A percentile compares a stretch with the other conserved stretches of the same genome.
These are phyloP conservation scores for Amoebophrya sp. DNA, from an alignment of 169 alveolate genomes.

Conservation along the genomic window DNA sequence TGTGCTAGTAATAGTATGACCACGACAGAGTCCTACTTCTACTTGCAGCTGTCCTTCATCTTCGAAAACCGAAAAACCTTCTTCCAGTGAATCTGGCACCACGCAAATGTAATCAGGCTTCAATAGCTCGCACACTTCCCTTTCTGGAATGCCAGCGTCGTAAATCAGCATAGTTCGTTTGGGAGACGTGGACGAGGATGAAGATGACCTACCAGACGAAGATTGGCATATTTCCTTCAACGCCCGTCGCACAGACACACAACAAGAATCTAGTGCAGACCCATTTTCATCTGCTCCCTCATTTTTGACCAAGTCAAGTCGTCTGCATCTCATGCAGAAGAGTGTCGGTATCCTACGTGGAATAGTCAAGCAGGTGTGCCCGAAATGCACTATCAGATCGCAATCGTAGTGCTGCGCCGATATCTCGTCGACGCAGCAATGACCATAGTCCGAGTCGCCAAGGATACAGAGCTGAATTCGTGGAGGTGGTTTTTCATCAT, in stretches of 20 bases:
- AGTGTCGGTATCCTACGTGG: not conserved
- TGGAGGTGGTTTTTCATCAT: no score
- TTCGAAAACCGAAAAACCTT: not conserved
- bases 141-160: not conserved
- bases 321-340: not conserved
- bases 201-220: no score
- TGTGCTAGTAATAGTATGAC: no score
- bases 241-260: no score
- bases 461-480: not conserved
- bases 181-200: no score
- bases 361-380: not conserved
- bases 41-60: not conserved
- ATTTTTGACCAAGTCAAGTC: no score
- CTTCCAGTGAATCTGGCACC: no score
- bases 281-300: no score
- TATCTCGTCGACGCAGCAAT: not conserved
- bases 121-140: not conserved
- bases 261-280: not conserved
- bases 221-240: no score
- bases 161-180: not conserved
- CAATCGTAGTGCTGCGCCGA: not conserved
- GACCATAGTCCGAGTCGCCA: not conserved
- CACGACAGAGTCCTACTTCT: not conserved
- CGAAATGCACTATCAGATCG: not conserved
- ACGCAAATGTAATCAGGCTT: not conserved